Evolutionary conservation across 1,284 basidiomycete species (phyloP), one percentile per base, ranked within the genome.

Genomic region (Tilletia indica): DNA sequence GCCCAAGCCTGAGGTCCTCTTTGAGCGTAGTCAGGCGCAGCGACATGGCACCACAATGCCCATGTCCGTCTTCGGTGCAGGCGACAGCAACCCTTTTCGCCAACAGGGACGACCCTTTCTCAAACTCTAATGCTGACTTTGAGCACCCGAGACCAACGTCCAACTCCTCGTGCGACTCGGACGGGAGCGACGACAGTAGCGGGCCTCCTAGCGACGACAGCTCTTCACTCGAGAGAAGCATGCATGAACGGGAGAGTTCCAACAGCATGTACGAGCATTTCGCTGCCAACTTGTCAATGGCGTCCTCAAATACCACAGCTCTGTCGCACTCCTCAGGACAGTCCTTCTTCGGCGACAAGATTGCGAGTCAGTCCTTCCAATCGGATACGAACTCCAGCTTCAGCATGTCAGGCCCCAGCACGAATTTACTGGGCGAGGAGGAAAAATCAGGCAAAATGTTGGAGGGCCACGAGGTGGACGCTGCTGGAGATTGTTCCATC

Each of bases 1-100:
- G 80, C 80, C 80, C 6, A 74, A 70, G 21, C 74, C 71, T 5
- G 70, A 77, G 36, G 61, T 34, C 8, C 9, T 39, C 12, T 64
- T 16, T 39, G 61, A 38, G 38, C 61, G 34, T 19, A 9, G 16
- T 38, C 61, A 64, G 61, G 19, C 61, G 42, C 36, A 64, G 16
- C 51, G 51, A 19, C 51, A 54, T n/a, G 51, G 51, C 8, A 6
- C 51, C 1, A 2, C 8, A 25, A 25, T 25, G 51, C 51, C 51
- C 21, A 11, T 54, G 51, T 25, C 51, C 21, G 19, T 9, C 11
- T 54, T n/a, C n/a, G 36, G 11, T 14, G 3, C 34, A 39, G 31
- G 34, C 61, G 2, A 36, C 31, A 21, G 12, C 61, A 34, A 64
- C 34, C 19, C 9, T 34, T 38, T 42, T 39, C 36, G 9, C 34